A percentile compares a stretch with the other conserved stretches of the same genome.
phyloP scores from a whole-genome alignment of 768 basidiomycete species.

The Podaxis sp. region DNA sequence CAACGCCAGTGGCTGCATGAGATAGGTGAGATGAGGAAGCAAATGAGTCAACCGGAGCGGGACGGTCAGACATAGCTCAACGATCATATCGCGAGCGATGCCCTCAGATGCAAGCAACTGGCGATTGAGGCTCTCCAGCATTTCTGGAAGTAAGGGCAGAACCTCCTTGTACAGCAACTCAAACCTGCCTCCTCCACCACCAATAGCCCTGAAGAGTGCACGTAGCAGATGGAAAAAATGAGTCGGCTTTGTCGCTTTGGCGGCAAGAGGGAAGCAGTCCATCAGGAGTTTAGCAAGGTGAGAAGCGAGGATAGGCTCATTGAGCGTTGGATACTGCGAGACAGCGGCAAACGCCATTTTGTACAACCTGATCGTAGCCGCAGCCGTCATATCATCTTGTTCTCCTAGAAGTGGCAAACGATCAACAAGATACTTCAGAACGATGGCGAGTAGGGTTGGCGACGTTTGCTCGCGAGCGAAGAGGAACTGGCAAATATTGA shows the following conservation, averaged over 20 bases:
- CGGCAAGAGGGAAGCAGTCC: slow-evolving; percentile 93
- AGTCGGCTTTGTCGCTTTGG: slow-evolving; percentile 85
- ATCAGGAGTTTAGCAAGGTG: slow-evolving; percentile 92
- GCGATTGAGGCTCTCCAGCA: slow-evolving; percentile 92
- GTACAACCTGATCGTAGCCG: slow-evolving; percentile 86
- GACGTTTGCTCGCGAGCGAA: slow-evolving; percentile 77
- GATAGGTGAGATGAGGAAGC: slow-evolving; percentile 89
- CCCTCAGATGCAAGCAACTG: slow-evolving; percentile 86
- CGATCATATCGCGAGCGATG: slow-evolving; percentile 86
- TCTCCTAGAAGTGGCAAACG: slow-evolving; percentile 83
- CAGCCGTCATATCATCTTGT: slow-evolving; percentile 77
- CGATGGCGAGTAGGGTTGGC: slow-evolving; percentile 82
- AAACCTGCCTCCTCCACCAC: slow-evolving; percentile 89
- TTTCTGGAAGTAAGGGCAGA: slow-evolving; percentile 91
- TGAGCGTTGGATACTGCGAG: slow-evolving; percentile 63
- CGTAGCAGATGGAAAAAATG: slow-evolving; percentile 93
- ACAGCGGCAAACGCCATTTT: slow-evolving; percentile 95
- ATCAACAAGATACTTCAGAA: slow-evolving; percentile 83
- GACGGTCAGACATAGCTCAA: slow-evolving; percentile 95
- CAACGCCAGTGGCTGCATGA: slow-evolving; percentile 95
- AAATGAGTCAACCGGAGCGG: slow-evolving; percentile 94
- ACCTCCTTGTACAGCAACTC: slow-evolving; percentile 96
- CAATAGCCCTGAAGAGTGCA: slow-evolving; percentile 90
- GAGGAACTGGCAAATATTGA: slow-evolving; percentile 83
- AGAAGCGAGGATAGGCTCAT: slow-evolving; percentile 91